Evolutionary conservation across 1,284 basidiomycete genomes (phyloP).

Genomic region (Trichosporon inkin): DNA sequence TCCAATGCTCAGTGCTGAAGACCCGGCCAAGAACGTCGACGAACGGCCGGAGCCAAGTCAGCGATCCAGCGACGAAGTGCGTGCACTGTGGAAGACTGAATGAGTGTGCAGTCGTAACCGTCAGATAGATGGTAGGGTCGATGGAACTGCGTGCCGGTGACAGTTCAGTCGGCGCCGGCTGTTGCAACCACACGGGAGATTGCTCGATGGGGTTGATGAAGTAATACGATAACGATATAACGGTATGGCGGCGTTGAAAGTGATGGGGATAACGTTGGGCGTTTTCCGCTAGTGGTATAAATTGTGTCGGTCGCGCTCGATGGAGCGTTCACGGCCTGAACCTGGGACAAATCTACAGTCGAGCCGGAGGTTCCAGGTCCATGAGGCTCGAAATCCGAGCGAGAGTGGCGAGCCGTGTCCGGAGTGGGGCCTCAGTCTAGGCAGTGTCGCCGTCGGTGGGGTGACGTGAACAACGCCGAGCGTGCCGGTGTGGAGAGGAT

Average conservation of each 20-base stretch:
- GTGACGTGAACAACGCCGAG: background rate
- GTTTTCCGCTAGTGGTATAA: slow-evolving; percentile 3
- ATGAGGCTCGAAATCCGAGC: background rate
- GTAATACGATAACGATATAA: slow-evolving; percentile 1
- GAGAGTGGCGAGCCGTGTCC: background rate
- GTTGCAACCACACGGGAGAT: background rate
- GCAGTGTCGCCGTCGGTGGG: background rate
- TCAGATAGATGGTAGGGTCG: background rate
- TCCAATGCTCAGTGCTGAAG: no score
- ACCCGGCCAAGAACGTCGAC: no score
- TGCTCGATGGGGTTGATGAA: background rate
- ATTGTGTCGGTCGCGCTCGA: background rate
- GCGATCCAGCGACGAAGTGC: no score
- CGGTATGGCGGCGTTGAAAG: background rate
- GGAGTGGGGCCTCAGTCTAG: background rate
- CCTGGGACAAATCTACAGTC: background rate
- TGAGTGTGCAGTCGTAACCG: no score
- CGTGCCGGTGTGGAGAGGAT: background rate
- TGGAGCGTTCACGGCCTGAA: background rate
- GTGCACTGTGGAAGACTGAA: no score
- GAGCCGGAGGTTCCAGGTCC: background rate
- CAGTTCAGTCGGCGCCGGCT: background rate
- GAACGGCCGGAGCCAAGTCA: no score
- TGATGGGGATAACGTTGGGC: slow-evolving; percentile 2
- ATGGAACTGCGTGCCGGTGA: background rate